A percentile compares a stretch with the other conserved stretches of the same genome.
Evolutionary conservation across 371 early-diverging fungal genomes (phyloP).

Genomic region (Circinella minor): DNA sequence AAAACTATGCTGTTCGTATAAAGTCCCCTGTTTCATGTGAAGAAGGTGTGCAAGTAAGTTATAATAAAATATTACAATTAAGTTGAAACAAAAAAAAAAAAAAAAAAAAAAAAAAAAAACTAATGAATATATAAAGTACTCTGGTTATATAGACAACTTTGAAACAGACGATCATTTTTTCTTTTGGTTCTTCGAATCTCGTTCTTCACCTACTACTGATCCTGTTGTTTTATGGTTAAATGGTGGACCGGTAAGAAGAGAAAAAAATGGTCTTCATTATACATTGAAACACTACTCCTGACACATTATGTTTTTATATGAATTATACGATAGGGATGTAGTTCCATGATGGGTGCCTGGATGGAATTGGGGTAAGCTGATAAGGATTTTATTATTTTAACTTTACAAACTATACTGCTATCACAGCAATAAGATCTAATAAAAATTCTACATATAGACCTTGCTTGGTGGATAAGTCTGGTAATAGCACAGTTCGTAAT

Average conservation of each 20-base stretch:
- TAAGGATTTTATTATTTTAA: not conserved
- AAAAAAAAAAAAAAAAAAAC: too few species aligned
- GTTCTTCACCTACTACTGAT: constrained; percentile 70
- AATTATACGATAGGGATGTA: constrained; percentile 48
- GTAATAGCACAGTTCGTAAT: constrained; percentile 61
- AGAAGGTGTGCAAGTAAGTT: constrained; percentile 34
- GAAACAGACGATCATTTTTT: constrained; percentile 67
- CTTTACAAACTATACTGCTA: not conserved
- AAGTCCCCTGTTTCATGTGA: constrained; percentile 44
- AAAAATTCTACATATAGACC: constrained; percentile 33
- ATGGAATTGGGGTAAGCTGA: constrained; percentile 71
- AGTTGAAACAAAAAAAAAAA: too few species aligned
- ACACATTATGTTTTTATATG: too few species aligned
- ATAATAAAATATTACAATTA: not conserved
- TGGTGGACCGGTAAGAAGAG: constrained; percentile 68
- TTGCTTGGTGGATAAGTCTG: constrained; percentile 64
- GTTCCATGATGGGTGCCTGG: constrained; percentile 77
- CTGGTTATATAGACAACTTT: constrained; percentile 68
- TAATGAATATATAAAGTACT: constrained; percentile 21
- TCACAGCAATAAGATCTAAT: not conserved
- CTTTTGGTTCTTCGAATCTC: constrained; percentile 88
- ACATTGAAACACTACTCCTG: not conserved
- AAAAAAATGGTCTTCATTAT: not conserved
- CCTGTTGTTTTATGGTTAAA: constrained; percentile 80
- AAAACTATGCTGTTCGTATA: constrained; percentile 35